These are phyloP conservation scores for Obelidium mucronatum DNA, from an alignment of 192 early-diverging fungal species.

Conservation along the genomic window DNA sequence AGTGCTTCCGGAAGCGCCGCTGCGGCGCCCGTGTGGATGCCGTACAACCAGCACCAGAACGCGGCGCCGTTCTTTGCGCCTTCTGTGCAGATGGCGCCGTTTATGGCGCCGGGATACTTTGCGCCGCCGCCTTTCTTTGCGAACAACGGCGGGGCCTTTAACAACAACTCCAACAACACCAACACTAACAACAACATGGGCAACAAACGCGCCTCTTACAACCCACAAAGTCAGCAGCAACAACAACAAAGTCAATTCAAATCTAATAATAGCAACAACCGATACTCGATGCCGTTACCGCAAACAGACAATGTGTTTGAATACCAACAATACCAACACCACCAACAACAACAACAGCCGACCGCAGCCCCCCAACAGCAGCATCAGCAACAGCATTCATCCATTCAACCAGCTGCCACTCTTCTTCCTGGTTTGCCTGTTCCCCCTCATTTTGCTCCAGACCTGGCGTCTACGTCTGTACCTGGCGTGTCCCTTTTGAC, in stretches of 20 bases:
- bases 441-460: slow-evolving; percentile 23
- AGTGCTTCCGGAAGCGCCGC: no score
- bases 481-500: slow-evolving; percentile 15
- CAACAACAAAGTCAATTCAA: no score
- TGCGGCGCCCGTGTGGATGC: no score
- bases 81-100: no score
- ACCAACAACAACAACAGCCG: slow-evolving; percentile 27
- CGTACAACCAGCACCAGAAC: no score
- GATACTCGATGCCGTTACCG: no score
- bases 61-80: no score
- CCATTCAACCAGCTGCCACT: slow-evolving; percentile 13
- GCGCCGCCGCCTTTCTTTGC: not conserved
- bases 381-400: not conserved
- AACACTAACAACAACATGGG: slow-evolving; percentile 6
- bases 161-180: no score
- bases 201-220: not conserved
- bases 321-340: slow-evolving; percentile 23
- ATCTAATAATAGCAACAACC: no score
- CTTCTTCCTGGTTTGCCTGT: slow-evolving; percentile 19
- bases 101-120: not conserved
- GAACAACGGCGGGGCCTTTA: not conserved
- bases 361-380: not conserved
- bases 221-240: slow-evolving; percentile 6
- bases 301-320: not conserved
- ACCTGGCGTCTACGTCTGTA: not conserved